Percentiles rank a stretch among this genome's conserved stretches.
Conservation (phyloP, 2,329 filamentous ascomycete genomes). For the Beauveria caledonica region DNA sequence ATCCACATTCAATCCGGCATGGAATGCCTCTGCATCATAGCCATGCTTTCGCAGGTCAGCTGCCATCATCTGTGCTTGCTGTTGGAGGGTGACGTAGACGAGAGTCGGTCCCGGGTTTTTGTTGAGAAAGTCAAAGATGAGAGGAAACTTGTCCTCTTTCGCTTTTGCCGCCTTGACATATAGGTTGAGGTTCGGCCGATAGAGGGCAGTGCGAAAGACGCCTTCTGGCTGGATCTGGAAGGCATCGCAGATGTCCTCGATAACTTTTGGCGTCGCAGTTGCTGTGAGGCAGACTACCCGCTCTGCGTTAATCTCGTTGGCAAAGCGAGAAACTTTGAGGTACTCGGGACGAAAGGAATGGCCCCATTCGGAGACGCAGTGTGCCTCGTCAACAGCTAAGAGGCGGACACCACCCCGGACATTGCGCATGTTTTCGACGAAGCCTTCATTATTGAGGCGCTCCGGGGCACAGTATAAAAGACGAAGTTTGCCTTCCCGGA, state of each 20-base stretch:
- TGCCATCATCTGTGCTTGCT: constrained; percentile 39
- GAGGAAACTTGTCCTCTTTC: constrained; percentile 36
- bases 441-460: constrained; percentile 52
- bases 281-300: constrained; percentile 52
- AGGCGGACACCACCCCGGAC: constrained; percentile 48
- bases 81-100: constrained; percentile 51
- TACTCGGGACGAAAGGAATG: constrained; percentile 44
- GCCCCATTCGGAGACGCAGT: constrained; percentile 49
- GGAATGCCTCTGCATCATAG: constrained; percentile 38
- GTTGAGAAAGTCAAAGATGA: constrained; percentile 39
- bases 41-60: constrained; percentile 25
- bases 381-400: constrained; percentile 49
- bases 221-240: constrained; percentile 39
- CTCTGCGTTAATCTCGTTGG: constrained; percentile 46
- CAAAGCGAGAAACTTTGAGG: constrained; percentile 47
- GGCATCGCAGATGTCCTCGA: constrained; percentile 42
- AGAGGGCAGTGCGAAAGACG: constrained; percentile 51
- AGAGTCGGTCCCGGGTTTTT: constrained; percentile 47
- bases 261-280: constrained; percentile 49
- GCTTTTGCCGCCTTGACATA: constrained; percentile 35
- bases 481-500: constrained; percentile 39
- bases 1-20: constrained; percentile 40
- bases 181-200: constrained; percentile 49
- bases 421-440: constrained; percentile 46
- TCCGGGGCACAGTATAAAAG: constrained; percentile 53